A percentile compares a stretch with the other conserved stretches of the same genome.
phyloP scores from a whole-genome alignment of 2,329 filamentous ascomycete genomes.

The Colletotrichum godetiae region DNA sequence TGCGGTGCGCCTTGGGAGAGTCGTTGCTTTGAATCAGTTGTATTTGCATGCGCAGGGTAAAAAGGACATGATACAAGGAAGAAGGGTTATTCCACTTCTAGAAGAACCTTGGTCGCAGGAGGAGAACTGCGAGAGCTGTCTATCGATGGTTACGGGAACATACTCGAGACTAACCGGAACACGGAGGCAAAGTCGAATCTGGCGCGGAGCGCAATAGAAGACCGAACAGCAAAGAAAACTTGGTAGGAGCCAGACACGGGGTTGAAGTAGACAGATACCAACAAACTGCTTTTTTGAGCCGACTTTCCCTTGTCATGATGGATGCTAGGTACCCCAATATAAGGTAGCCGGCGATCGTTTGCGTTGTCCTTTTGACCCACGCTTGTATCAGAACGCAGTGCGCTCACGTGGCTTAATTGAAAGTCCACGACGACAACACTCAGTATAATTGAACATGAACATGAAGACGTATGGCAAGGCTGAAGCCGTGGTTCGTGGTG shows the following conservation, averaged over 20 bases:
- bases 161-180: background rate
- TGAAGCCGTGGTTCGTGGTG: background rate
- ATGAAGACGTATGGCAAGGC: background rate
- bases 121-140: background rate
- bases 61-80: background rate
- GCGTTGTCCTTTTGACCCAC: background rate
- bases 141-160: background rate
- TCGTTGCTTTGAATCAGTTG: conserved; percentile 73
- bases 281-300: background rate
- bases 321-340: background rate
- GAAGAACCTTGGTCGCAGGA: background rate
- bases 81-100: background rate
- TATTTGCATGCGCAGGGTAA: background rate
- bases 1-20: conserved; percentile 92
- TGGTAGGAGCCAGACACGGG: background rate
- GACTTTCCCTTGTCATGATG: background rate
- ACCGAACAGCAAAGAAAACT: background rate
- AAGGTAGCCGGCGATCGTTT: background rate
- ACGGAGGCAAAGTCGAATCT: background rate
- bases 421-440: background rate
- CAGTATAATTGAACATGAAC: background rate
- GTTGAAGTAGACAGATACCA: background rate
- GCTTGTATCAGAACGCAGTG: background rate
- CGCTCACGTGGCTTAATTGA: background rate
- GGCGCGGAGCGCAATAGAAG: background rate